Evolutionary conservation across 164 flowering plant species (phyloP), one percentile per base, ranked within the genome.

Genomic region (Umbellularia californica): DNA sequence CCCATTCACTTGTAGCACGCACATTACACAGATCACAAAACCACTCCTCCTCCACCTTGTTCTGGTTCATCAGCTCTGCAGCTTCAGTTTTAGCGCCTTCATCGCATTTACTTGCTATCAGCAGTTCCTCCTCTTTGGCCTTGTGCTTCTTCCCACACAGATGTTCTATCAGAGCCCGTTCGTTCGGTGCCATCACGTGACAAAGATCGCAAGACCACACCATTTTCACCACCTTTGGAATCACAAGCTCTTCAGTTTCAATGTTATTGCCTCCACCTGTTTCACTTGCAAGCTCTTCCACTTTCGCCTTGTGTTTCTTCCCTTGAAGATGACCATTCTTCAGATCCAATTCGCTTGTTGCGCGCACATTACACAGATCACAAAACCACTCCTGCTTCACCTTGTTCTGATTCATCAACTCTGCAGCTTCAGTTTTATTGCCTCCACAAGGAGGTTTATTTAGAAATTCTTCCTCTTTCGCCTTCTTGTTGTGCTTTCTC

Each of bases 131-230:
- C 41, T 3, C 69, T 47, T 72, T 72, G 27, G 60, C 17, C 60
- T 17, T 55, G 60, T 55, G 60, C 20, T 55, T 55, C 60, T 55
- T 55, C 4, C 60, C 60, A 4, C 0, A 20, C 3, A n/a, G 15
- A 35, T 72, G 75, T 10, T 62, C 6, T 12, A 23, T 41, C 50
- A 33, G 51, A 25, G 14, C 4, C 11, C 22, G 11, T 50, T 62
- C 15, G 35, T 55, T 72, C 3, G 65, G 63, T 1, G 65, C 5
- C 20, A 69, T 63, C 20, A 72, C 75, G 1, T 35, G 51, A 35
- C 75, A 72, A 1, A 33, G 75, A 20, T 24, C n/a, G 28, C 75
- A 72, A 15, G 22, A 33, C 67, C 68, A 72, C 35, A 30, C 50
- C 22, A 50, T 55, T 27, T 51, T 33, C 23, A 25, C 35, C 7